Base-by-base conservation (phyloP, 139 green algal genomes). In the Micractinium conductrix region DNA sequence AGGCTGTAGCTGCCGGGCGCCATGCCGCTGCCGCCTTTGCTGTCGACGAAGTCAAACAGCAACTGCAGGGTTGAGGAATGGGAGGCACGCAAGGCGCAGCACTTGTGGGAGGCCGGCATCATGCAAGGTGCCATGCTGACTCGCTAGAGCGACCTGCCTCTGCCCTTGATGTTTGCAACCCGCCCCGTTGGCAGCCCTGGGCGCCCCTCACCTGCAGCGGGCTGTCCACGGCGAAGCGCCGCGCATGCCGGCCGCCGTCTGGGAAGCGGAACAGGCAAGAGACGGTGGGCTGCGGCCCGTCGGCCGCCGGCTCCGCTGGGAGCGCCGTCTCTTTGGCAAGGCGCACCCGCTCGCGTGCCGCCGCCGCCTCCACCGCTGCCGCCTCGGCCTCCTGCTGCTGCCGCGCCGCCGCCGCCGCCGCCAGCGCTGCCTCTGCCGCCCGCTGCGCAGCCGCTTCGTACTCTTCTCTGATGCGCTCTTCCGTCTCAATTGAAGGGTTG, bases 41-140 rank as follows among this genome's bases (percentile, higher is more conserved):
- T 78, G 62, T 97, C 92, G 35, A 92, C 88, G 70, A 94, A 97
- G 48, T 96, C 86, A 73, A 96, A 96, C 37, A 97, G 84, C 72
- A 75, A 40, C 22, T 85, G 58, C 60, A 93, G 55, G 3, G 69
- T 63, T 37, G 8, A 30, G 42, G 14, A n/a, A n/a, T n/a, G n/a
- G 26, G 69, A 60, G 42, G 45, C 45, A 67, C 0, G 42, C 28
- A 7, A 40, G 43, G 40, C 26, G 40, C 14, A 28, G 42, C n/a
- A n/a, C n/a, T n/a, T 0, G 30, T 58, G 17, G 7, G 71, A 28
- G 72, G 53, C 53, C 53, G 24, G 48, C 48, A 58, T 58, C 48
- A 58, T 58, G 53, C n/a, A n/a, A n/a, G n/a, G n/a, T n/a, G n/a
- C n/a, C n/a, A n/a, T n/a, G n/a, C n/a, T n/a, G n/a, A n/a, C n/a